Evolutionary conservation across 257 asterid species (phyloP).

Genomic region (Echium plantagineum): DNA sequence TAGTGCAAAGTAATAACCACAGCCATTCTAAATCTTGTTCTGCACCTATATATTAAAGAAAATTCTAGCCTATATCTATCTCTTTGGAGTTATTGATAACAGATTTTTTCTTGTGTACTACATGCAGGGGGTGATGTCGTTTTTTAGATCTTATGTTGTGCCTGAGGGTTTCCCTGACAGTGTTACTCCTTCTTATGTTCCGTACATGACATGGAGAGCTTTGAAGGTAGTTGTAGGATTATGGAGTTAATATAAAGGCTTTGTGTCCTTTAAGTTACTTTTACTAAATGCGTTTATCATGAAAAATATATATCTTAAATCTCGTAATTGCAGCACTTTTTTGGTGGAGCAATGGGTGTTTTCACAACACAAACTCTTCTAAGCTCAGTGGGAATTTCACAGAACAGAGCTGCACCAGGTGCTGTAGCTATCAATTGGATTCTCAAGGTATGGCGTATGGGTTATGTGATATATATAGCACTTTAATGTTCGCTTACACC

Average conservation of each 20-base stretch:
- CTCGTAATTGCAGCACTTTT: constrained; percentile 55
- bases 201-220: constrained; percentile 99
- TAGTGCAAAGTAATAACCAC: too few relatives aligned
- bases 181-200: constrained; percentile 87
- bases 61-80: not conserved
- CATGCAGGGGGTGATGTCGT: constrained; percentile 59
- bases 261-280: not conserved
- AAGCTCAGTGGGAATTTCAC: constrained; percentile 72
- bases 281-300: not conserved
- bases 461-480: not conserved
- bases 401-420: constrained; percentile 50
- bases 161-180: constrained; percentile 98
- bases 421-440: constrained; percentile 99
- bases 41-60: not conserved
- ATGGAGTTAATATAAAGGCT: constrained; percentile 3
- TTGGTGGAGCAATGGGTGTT: constrained; percentile 99
- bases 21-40: not conserved
- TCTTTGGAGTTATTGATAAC: not conserved
- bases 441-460: constrained; percentile 54
- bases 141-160: constrained; percentile 77
- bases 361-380: constrained; percentile 94
- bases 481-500: too few relatives aligned
- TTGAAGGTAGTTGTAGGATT: constrained; percentile 50
- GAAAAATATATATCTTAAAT: not conserved
- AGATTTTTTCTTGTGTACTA: constrained; percentile 1